Base-by-base conservation (phyloP, 2,329 filamentous ascomycete genomes). In the Monosporascus cannonballus region DNA sequence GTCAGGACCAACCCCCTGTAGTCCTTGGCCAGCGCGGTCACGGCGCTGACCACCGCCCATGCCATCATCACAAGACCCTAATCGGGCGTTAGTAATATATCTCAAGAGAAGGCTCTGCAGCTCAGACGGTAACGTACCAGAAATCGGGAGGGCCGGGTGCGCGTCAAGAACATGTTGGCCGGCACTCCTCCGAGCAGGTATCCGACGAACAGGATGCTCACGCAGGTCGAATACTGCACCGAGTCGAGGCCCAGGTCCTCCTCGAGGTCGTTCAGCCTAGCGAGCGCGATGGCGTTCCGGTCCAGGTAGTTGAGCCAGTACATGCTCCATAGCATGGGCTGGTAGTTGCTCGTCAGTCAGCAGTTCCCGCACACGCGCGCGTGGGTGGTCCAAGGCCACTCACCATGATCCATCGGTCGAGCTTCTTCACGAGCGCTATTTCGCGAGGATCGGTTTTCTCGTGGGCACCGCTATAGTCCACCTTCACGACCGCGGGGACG, bases 231-330 rank as follows among this genome's bases (percentile, higher is more conserved):
- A 44, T 56, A 56, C 24, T 56, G 48, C 30, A 22, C 42, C 17
- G 30, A 34, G n/a, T 20, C 36, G 15, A 57, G 50, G 34, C 48
- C 38, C 7, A 61, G 50, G 30, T 67, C 64, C 20, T 58, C 50
- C 50, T 62, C 56, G 18, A 69, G 57, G 18, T 60, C 56, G 48
- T 63, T 61, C 25, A 69, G 57, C 48, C 61, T 60, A n/a, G 66
- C 66, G 55, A 64, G 65, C 38, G 71, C 73, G 47, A 76, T 72
- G 58, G 76, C 77, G 14, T 73, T 74, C 51, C 73, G 66, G 55
- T 76, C 73, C 38, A 76, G 65, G 60, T 76, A 75, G 56, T 71
- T 75, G 42, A 75, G 66, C 7, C 66, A 70, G 49, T 48, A 47
- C 51, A 53, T 49, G n/a, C 38, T 41, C 51, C 47, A 49, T 8